Conservation (phyloP, 2,329 filamentous ascomycete genomes). For the Xylaria sp. region DNA sequence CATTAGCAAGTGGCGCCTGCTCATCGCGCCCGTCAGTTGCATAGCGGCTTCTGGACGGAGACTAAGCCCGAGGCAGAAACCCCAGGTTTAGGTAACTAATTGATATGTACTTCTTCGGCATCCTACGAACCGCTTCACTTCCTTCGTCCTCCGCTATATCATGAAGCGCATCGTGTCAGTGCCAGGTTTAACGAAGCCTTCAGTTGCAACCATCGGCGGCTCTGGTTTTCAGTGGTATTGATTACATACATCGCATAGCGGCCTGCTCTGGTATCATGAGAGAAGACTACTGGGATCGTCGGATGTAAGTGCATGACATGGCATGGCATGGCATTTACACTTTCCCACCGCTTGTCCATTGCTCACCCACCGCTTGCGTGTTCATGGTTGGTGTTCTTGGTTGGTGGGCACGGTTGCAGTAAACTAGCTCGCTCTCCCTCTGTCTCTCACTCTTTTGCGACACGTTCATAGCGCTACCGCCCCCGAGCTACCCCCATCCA, state of each 20-base stretch:
- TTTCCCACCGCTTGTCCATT: background rate
- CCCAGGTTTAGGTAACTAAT: background rate
- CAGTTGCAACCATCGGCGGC: background rate
- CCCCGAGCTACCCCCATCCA: background rate
- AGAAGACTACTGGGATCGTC: conserved; percentile 17
- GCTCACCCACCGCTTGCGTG: conserved; percentile 1
- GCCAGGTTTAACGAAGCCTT: conserved; percentile 6
- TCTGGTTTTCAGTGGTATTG: background rate
- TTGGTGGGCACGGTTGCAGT: conserved; percentile 19
- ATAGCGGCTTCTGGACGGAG: background rate
- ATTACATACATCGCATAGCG: background rate
- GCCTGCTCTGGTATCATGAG: conserved; percentile 13
- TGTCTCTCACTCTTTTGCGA: conserved; percentile 6
- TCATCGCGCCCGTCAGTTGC: conserved; percentile 12
- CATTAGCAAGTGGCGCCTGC: background rate
- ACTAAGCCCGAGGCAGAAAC: too few species aligned
- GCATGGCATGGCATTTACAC: too few species aligned
- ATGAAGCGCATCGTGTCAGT: background rate
- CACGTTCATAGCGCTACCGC: conserved; percentile 9
- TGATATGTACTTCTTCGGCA: conserved; percentile 7
- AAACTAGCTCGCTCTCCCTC: conserved; percentile 1
- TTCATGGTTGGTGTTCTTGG: background rate
- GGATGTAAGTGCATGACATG: conserved; percentile 23
- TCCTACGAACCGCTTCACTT: background rate
- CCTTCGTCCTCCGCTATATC: background rate